Evolutionary conservation across 768 basidiomycete genomes (phyloP).

Genomic region (Boletus rubescentipes): DNA sequence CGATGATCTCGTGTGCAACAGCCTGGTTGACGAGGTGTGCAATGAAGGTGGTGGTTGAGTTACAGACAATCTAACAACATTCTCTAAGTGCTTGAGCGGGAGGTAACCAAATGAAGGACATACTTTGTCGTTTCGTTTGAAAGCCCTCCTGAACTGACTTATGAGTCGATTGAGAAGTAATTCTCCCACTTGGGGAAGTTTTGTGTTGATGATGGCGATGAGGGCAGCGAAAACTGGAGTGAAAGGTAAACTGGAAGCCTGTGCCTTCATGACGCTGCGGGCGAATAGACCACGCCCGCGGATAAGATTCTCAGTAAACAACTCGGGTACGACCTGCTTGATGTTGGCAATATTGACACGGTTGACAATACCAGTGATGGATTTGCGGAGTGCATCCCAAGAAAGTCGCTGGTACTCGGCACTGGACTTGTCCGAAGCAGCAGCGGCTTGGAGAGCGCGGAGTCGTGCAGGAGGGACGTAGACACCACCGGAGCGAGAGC

Average conservation of each 20-base stretch:
- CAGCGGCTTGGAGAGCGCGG: slow-evolving; percentile 84
- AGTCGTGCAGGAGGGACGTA: slow-evolving; percentile 96
- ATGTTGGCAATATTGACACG: slow-evolving; percentile 97
- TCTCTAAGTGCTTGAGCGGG: background rate
- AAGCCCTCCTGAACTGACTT: slow-evolving; percentile 92
- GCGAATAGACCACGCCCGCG: slow-evolving; percentile 91
- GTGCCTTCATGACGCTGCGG: slow-evolving; percentile 96
- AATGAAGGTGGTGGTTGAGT: slow-evolving; percentile 89
- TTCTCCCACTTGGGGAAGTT: slow-evolving; percentile 95
- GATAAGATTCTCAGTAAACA: slow-evolving; percentile 93
- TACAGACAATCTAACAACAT: slow-evolving; percentile 73
- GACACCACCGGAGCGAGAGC: slow-evolving; percentile 86
- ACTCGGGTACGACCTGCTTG: slow-evolving; percentile 86
- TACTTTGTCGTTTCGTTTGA: slow-evolving; percentile 98
- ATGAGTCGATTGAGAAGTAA: slow-evolving; percentile 84
- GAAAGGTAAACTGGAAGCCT: slow-evolving; percentile 94
- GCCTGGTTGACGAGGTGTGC: slow-evolving; percentile 92
- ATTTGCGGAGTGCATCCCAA: slow-evolving; percentile 98
- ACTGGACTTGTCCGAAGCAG: slow-evolving; percentile 76
- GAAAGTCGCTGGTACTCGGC: slow-evolving; percentile 91
- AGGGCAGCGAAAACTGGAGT: slow-evolving; percentile 96
- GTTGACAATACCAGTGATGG: slow-evolving; percentile 99
- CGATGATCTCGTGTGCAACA: slow-evolving; percentile 91
- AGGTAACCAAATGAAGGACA: slow-evolving; percentile 18
- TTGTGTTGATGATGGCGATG: slow-evolving; percentile 94